These are phyloP conservation scores for Rhodosporidiobolus sp. DNA, from an alignment of 768 basidiomycete species.

Conservation along the genomic window DNA sequence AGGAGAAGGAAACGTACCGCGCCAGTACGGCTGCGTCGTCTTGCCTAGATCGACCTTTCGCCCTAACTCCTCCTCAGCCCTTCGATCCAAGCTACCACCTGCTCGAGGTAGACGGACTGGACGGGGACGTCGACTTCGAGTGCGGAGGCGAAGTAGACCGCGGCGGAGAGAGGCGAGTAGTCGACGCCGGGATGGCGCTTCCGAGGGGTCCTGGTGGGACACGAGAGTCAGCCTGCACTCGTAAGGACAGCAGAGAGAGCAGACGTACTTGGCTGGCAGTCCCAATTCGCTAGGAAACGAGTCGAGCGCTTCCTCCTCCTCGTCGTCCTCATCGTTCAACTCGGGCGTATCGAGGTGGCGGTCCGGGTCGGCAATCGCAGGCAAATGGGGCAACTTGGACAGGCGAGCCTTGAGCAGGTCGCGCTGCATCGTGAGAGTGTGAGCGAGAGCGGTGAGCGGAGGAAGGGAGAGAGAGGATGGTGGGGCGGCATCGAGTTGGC, in stretches of 20 bases:
- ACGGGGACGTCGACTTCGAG: slow-evolving; percentile 66
- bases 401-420: slow-evolving; percentile 73
- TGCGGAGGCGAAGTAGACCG: slow-evolving; percentile 73
- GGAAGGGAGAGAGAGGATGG: not conserved
- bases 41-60: slow-evolving; percentile 83
- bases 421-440: slow-evolving; percentile 69
- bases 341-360: not conserved
- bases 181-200: slow-evolving; percentile 44
- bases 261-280: not conserved
- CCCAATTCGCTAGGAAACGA: slow-evolving; percentile 27
- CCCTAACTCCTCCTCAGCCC: slow-evolving; percentile 49
- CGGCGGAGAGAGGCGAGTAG: slow-evolving; percentile 74
- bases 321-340: slow-evolving; percentile 48
- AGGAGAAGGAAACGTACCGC: slow-evolving; percentile 54
- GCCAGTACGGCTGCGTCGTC: slow-evolving; percentile 80
- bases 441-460: slow-evolving; percentile 56
- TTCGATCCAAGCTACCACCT: slow-evolving; percentile 41
- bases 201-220: not conserved
- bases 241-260: not conserved
- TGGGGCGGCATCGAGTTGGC: not conserved
- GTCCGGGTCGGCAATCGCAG: slow-evolving; percentile 45
- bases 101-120: slow-evolving; percentile 42
- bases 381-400: slow-evolving; percentile 67
- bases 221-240: not conserved
- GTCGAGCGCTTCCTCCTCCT: slow-evolving; percentile 60